Conservation (phyloP, 306 rosid species). For the Mucuna pruriens region DNA sequence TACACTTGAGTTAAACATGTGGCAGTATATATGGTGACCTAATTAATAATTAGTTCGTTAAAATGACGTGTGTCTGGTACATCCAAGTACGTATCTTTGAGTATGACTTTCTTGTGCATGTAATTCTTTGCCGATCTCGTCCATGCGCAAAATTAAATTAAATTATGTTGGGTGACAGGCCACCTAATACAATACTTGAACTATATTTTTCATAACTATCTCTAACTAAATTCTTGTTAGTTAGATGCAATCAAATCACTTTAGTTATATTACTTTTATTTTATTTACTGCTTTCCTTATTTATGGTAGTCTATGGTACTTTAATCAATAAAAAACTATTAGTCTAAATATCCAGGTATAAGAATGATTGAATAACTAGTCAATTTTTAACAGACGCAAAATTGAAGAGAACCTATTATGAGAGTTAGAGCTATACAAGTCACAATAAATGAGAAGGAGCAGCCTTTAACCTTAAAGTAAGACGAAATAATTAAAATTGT, state of each 20-base stretch:
- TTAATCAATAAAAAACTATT: slow-evolving; percentile 15
- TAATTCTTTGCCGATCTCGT: neutral
- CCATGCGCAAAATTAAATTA: neutral
- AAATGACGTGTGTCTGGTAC: slow-evolving; percentile 1
- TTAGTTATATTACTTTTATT: neutral
- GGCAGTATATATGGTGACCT: slow-evolving; percentile 10
- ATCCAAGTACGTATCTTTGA: slow-evolving; percentile 38
- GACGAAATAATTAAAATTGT: too few species aligned
- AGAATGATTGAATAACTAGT: neutral
- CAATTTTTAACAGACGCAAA: neutral
- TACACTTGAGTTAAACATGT: neutral
- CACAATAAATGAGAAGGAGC: neutral
- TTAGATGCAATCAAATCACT: slow-evolving; percentile 49
- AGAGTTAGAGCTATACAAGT: slow-evolving; percentile 1
- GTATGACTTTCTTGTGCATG: slow-evolving; percentile 31
- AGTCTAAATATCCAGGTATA: neutral
- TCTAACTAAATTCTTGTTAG: slow-evolving; percentile 65
- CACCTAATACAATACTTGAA: slow-evolving; percentile 47
- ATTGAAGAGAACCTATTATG: neutral
- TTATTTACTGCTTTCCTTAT: neutral
- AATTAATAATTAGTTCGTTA: neutral
- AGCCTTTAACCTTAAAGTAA: too few species aligned
- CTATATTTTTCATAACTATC: slow-evolving; percentile 32
- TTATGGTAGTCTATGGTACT: neutral
- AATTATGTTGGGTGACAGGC: slow-evolving; percentile 36